These are phyloP conservation scores for Nymphaea thermarum DNA, from an alignment of 164 flowering plant genomes.

Conservation along the genomic window DNA sequence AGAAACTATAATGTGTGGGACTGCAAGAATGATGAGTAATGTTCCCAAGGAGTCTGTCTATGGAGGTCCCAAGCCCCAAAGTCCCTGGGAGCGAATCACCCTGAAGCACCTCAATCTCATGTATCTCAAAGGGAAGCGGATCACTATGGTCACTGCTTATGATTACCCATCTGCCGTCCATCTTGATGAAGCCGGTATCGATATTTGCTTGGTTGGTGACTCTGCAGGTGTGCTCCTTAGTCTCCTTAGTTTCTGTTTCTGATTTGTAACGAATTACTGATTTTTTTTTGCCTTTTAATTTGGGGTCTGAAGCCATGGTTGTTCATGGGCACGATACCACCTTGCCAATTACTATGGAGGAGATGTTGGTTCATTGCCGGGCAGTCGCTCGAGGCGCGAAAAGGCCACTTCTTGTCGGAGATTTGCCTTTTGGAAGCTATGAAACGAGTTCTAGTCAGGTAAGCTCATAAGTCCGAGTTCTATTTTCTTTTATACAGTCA, in stretches of 20 bases:
- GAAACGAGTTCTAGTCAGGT: conserved; percentile 75
- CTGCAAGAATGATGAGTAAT: conserved; percentile 51
- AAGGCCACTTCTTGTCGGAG: conserved; percentile 74
- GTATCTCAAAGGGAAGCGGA: conserved; percentile 48
- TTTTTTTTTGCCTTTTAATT: neutral
- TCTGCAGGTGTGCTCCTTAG: conserved; percentile 29
- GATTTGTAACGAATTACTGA: neutral
- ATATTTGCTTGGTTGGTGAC: conserved; percentile 82
- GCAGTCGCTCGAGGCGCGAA: conserved; percentile 86
- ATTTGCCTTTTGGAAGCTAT: conserved; percentile 81
- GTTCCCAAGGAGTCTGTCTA: conserved; percentile 77
- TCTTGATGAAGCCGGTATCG: conserved; percentile 74
- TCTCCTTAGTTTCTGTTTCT: neutral
- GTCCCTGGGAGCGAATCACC: conserved; percentile 50
- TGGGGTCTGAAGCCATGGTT: conserved; percentile 44
- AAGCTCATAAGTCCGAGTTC: neutral
- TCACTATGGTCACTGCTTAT: conserved; percentile 84
- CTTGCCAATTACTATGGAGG: conserved; percentile 67
- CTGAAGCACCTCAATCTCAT: conserved; percentile 47
- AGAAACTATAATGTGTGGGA: neutral
- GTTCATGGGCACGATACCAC: conserved; percentile 97
- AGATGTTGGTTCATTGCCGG: conserved; percentile 97
- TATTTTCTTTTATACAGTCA: neutral
- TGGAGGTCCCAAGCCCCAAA: conserved; percentile 78
- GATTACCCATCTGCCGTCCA: conserved; percentile 96